Base-by-base conservation (phyloP, 2,329 filamentous ascomycete species). In the Venturia aucupariae region DNA sequence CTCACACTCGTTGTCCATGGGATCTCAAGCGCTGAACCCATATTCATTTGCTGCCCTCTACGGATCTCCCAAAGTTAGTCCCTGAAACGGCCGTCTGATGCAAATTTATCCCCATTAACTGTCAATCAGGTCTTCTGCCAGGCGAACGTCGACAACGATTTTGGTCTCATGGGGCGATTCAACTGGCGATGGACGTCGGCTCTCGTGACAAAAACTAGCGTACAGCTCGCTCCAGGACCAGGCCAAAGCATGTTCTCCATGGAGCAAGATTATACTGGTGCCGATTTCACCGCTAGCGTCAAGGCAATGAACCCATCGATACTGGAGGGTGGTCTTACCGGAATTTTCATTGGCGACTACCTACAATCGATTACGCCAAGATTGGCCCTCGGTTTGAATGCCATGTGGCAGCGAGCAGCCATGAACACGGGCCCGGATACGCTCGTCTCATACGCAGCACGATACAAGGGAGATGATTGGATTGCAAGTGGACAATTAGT, bases 251-350 rank as follows among this genome's bases (percentile, higher is more conserved):
- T 97, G 85, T 82, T 94, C 67, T 92, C 95, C 73, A 84, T 97
- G 75, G 94, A 99, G 77, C 91, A 96, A 76, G 94, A 99, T 79
- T 97, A 97, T 80, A 90, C 86, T 27, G 94, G 94, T 74, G 81
- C 85, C 72, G 94, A 99, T 78, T 99, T 99, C 79, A 93, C 90
- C 55, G 91, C 92, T 30, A 93, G 90, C 51, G 74, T 99, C 71
- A 99, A 97, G 82, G 87, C 91, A 73, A 85, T 97, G 74, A 97
- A 97, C 81, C 94, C 94, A n/a, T 97, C 92, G 6, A 81, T 88
- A 69, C 84, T 99, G 63, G 92, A 97, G 75, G 93, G 94, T 66
- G 91, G 92, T 64, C 78, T 97, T 62, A 99, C 93, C 32, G 94
- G 94, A 71, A 96, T 97, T 78, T 91, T 91, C 75, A 92, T 99